These are phyloP conservation scores for Zygoascus flipseniorum DNA, from an alignment of 805 yeast genomes.

Conservation along the genomic window DNA sequence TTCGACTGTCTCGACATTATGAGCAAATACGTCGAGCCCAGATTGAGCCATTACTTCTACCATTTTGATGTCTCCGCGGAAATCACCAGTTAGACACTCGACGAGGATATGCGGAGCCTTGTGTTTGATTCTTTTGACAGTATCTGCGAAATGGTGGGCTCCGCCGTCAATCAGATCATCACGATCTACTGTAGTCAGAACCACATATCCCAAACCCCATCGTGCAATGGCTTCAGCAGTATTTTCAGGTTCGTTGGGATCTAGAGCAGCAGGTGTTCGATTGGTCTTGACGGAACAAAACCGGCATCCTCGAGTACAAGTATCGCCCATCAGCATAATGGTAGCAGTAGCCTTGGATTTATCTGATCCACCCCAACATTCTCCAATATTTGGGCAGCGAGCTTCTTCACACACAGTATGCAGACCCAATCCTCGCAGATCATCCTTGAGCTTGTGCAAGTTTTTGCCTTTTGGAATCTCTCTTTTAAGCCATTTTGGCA, in stretches of 20 bases:
- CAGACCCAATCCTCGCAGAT: slow-evolving; percentile 76
- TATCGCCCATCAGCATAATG: slow-evolving; percentile 96
- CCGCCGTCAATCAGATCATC: slow-evolving; percentile 95
- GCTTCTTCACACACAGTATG: slow-evolving; percentile 99
- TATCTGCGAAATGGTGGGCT: slow-evolving; percentile 78
- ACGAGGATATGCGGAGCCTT: slow-evolving; percentile 89
- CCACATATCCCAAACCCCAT: slow-evolving; percentile 98
- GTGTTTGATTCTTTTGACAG: slow-evolving; percentile 73
- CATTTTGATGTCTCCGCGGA: slow-evolving; percentile 80
- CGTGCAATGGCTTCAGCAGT: slow-evolving; percentile 95
- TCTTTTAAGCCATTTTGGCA: slow-evolving; percentile 91
- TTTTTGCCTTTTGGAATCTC: slow-evolving; percentile 94
- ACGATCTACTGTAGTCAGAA: slow-evolving; percentile 93
- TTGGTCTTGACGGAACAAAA: slow-evolving; percentile 95
- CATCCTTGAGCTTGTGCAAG: slow-evolving; percentile 71
- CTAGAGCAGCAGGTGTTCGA: slow-evolving; percentile 79
- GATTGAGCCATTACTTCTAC: slow-evolving; percentile 72
- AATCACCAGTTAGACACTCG: slow-evolving; percentile 92
- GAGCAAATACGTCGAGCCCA: slow-evolving; percentile 95
- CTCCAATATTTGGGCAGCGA: slow-evolving; percentile 98
- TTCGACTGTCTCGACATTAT: slow-evolving; percentile 93
- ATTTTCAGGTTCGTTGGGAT: slow-evolving; percentile 94
- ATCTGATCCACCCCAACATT: slow-evolving; percentile 96
- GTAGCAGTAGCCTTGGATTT: slow-evolving; percentile 93
- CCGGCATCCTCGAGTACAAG: slow-evolving; percentile 98